Evolutionary conservation across 805 yeast species (phyloP), one percentile per base, ranked within the genome.

Genomic region (Nakazawaea sp.): DNA sequence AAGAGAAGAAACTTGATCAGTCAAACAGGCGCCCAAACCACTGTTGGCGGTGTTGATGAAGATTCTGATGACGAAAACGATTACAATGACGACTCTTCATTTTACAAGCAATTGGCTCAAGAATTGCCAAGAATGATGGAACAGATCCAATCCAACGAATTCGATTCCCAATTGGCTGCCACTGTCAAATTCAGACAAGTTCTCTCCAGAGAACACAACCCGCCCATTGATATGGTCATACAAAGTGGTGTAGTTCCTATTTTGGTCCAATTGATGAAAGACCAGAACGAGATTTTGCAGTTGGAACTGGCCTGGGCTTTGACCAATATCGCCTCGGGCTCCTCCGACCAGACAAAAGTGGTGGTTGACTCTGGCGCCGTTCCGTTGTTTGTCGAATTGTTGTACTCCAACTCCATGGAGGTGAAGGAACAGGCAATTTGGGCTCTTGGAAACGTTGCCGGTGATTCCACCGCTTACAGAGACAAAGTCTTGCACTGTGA

Each of bases 291-390:
- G 52, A 77, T 84, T 70, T 71, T 92, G 51, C 97, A 90, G 64
- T 75, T 92, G 51, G 98, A 92, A 67, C 96, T 97, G 10, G 97
- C 98, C 7, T 92, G 98, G 98, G 97, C 97, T n/a, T 73, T 92
- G 49, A 92, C 98, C 35, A 92, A 92, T 58, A 90, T 92, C 59
- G 97, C 97, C 17, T 86, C 96, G 4, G 98, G 98, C 45, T 68
- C 81, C 35, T 77, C 95, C 29, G 82, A 77, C 33, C 97, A 92
- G 63, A 92, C 98, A 16, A 75, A 73, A 51, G 80, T 81, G 30
- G 97, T 92, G 38, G 92, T 92, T 40, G 90, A 88, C 45, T 80
- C 90, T 4, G 94, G 90, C 36, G 97, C 97, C 0, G 94, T 92
- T 30, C 97, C 97, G 15, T 66, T 78, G 38, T 88, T 92, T 61